A percentile compares a stretch with the other conserved stretches of the same genome.
These are phyloP conservation scores for Eustoma russellianum DNA, from an alignment of 257 asterid genomes.

Conservation along the genomic window DNA sequence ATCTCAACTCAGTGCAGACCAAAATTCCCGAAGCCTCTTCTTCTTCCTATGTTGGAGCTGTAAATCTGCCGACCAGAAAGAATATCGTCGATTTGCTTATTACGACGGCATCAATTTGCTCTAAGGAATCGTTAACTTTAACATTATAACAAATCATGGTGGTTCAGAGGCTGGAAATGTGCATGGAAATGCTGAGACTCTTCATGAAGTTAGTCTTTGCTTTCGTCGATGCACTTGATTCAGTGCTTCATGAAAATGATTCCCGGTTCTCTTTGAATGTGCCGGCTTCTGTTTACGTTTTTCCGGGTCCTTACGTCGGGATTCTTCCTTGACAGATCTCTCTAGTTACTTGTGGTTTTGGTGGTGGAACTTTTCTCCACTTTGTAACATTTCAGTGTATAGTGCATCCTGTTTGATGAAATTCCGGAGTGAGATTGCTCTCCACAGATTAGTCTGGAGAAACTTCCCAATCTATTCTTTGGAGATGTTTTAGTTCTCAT, in stretches of 20 bases:
- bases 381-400: too few relatives aligned
- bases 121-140: not conserved
- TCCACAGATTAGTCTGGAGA: too few relatives aligned
- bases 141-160: constrained; percentile 19
- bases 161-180: constrained; percentile 39
- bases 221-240: constrained; percentile 36
- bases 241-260: constrained; percentile 19
- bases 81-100: not conserved
- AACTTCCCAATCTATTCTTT: too few relatives aligned
- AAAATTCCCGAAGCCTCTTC: constrained; percentile 13
- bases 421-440: too few relatives aligned
- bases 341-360: not conserved
- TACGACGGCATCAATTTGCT: not conserved
- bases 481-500: too few relatives aligned
- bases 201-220: constrained; percentile 26
- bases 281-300: constrained; percentile 3
- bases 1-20: constrained; percentile 3
- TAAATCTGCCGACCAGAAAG: not conserved
- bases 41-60: not conserved
- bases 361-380: too few relatives aligned
- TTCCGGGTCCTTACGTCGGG: constrained; percentile 35
- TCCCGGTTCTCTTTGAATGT: constrained; percentile 1
- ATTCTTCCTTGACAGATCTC: constrained; percentile 32
- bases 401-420: too few relatives aligned
- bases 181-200: constrained; percentile 34